Conservation (phyloP, 768 basidiomycete species). For the Mycena olivaceomarginata region DNA sequence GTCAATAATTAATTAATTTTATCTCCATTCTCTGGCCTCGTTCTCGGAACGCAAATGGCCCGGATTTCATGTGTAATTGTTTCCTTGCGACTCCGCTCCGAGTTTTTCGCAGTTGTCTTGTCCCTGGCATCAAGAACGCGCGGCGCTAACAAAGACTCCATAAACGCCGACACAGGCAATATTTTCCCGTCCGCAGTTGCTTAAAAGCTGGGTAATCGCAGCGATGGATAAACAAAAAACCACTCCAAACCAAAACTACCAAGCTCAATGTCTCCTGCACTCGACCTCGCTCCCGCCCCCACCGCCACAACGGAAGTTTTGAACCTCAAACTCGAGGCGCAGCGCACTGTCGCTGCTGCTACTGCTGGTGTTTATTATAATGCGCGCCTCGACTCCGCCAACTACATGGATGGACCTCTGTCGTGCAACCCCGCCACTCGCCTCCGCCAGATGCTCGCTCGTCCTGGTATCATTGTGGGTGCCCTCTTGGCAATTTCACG, state of each 20-base stretch:
- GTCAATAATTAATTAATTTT: too few species aligned
- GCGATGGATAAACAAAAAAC: background rate
- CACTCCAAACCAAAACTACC: background rate
- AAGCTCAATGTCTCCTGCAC: conserved; percentile 43
- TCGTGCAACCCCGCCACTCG: conserved; percentile 83
- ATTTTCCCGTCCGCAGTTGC: background rate
- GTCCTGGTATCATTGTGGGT: conserved; percentile 86
- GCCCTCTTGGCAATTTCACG: background rate
- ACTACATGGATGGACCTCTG: conserved; percentile 81
- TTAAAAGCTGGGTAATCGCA: conserved; percentile 19
- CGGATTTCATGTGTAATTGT: background rate
- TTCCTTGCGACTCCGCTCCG: background rate
- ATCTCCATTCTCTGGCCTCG: too few species aligned
- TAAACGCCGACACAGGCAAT: conserved; percentile 28
- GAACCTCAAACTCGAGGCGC: conserved; percentile 32
- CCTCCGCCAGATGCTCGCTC: conserved; percentile 80
- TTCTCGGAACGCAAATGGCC: background rate
- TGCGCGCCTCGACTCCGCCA: conserved; percentile 79
- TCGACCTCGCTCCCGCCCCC: conserved; percentile 28
- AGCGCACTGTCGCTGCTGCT: conserved; percentile 20
- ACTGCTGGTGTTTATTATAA: conserved; percentile 71
- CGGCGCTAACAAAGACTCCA: conserved; percentile 27
- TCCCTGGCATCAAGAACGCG: conserved; percentile 2
- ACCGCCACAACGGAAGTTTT: background rate
- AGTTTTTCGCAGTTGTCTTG: background rate